These are phyloP conservation scores for Thermomyces lanuginosus DNA, from an alignment of 2,329 filamentous ascomycete genomes.

Conservation along the genomic window DNA sequence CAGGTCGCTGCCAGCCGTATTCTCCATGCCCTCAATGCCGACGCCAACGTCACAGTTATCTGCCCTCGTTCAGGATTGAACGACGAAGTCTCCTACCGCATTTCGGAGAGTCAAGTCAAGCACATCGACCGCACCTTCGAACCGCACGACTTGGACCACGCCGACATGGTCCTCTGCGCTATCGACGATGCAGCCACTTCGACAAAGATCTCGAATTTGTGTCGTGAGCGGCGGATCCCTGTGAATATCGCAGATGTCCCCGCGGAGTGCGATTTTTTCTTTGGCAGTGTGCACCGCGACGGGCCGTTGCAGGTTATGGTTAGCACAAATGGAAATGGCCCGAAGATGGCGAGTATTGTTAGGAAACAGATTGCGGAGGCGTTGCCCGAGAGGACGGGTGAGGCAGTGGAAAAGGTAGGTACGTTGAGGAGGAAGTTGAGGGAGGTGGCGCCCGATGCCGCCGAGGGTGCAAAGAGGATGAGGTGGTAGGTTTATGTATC, in stretches of 20 bases:
- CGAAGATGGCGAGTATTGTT: constrained; percentile 74
- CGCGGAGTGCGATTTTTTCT: constrained; percentile 96
- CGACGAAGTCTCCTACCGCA: constrained; percentile 69
- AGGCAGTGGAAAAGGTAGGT: constrained; percentile 73
- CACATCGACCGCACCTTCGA: constrained; percentile 74
- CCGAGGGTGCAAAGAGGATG: constrained; percentile 78
- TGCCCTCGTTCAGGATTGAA: constrained; percentile 68
- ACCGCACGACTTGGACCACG: constrained; percentile 65
- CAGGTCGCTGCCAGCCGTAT: constrained; percentile 93
- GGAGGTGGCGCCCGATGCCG: constrained; percentile 52
- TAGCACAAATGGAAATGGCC: constrained; percentile 92
- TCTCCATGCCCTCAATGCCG: constrained; percentile 84
- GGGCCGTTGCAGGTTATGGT: constrained; percentile 97
- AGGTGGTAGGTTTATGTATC: constrained; percentile 43
- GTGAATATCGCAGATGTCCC: constrained; percentile 97
- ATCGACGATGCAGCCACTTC: constrained; percentile 90
- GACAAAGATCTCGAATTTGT: constrained; percentile 78
- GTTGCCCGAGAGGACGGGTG: constrained; percentile 64
- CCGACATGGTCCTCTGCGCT: constrained; percentile 79
- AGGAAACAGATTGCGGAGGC: constrained; percentile 61
- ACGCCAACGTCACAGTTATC: constrained; percentile 75
- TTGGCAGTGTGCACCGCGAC: constrained; percentile 87
- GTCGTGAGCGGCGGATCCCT: constrained; percentile 66
- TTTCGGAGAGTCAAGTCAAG: constrained; percentile 56
- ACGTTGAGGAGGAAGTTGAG: constrained; percentile 63